A percentile compares a stretch with the other conserved stretches of the same genome.
Conservation (phyloP, 306 rosid species). For the Castanea mollissima region DNA sequence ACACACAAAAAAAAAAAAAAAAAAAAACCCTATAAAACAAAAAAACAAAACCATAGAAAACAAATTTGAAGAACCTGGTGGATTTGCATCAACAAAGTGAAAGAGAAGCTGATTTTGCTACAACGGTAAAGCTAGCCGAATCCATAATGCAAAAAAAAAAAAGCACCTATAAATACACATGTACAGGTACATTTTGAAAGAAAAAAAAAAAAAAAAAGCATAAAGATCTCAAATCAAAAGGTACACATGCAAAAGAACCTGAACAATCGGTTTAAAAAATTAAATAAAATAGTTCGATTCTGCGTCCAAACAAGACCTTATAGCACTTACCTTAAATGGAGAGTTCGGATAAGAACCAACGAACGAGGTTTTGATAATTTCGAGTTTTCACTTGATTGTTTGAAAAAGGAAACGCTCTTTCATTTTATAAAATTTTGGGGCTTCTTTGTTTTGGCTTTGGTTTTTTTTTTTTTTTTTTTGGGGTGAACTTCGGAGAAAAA, state of each 20-base stretch:
- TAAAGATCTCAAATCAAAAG: constrained; percentile 19
- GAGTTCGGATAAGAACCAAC: not conserved
- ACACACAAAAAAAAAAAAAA: not conserved
- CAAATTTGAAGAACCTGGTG: constrained; percentile 33
- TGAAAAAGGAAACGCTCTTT: not conserved
- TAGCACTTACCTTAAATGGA: constrained; percentile 8
- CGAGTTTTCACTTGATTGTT: not conserved
- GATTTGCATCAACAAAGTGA: constrained; percentile 25
- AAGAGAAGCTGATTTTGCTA: constrained; percentile 8
- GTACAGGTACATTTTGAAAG: not conserved
- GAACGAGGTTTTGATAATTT: too few species aligned
- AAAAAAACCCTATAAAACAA: too few species aligned
- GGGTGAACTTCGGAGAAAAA: not conserved
- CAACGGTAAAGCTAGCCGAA: constrained; percentile 20
- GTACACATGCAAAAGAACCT: not conserved
- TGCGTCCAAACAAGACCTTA: not conserved
- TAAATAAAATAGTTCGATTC: not conserved
- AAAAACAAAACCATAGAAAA: not conserved
- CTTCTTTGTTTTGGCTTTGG: not conserved
- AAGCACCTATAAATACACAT: too few species aligned
- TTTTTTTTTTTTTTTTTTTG: not conserved
- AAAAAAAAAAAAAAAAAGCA: not conserved
- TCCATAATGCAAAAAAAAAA: not conserved
- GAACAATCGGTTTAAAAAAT: not conserved
- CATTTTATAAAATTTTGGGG: too few species aligned